Conservation (phyloP, 1,139 yeast genomes). For the Suhomyces anneliseae region DNA sequence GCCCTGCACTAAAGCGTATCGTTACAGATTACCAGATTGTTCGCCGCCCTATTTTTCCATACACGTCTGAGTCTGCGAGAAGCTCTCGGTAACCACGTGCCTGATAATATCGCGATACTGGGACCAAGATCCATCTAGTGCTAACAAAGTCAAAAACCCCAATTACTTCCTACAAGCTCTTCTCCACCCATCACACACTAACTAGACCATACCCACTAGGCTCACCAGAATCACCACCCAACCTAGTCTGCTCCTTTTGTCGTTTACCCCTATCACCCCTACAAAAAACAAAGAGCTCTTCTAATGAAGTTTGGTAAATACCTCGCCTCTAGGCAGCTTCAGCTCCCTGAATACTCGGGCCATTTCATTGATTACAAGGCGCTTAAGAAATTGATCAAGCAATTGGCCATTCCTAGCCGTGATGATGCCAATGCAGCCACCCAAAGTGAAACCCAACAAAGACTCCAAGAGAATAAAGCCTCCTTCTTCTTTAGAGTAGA, state of each 20-base stretch:
- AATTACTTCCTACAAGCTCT: too few species aligned
- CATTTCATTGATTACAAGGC: constrained; percentile 94
- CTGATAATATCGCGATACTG: too few species aligned
- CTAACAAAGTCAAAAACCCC: too few species aligned
- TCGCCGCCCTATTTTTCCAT: too few species aligned
- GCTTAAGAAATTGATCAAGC: constrained; percentile 75
- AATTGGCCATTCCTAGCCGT: constrained; percentile 51
- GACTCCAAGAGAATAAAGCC: constrained; percentile 87
- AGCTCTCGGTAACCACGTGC: too few species aligned
- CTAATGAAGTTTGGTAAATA: constrained; percentile 90
- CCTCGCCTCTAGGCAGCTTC: constrained; percentile 89
- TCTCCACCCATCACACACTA: too few species aligned
- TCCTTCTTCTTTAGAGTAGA: constrained; percentile 90
- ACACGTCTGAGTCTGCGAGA: too few species aligned
- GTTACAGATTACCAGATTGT: too few species aligned
- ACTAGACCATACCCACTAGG: too few species aligned
- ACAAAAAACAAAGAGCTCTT: neutral
- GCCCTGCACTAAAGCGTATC: too few species aligned
- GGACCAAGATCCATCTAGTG: too few species aligned
- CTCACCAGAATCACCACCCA: too few species aligned
- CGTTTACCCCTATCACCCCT: neutral
- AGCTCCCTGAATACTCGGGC: constrained; percentile 91
- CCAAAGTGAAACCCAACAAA: constrained; percentile 48
- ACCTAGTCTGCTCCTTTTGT: neutral
- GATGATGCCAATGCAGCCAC: constrained; percentile 18